Conservation (phyloP, 805 yeast species). For the Schizosaccharomyces pombe region DNA sequence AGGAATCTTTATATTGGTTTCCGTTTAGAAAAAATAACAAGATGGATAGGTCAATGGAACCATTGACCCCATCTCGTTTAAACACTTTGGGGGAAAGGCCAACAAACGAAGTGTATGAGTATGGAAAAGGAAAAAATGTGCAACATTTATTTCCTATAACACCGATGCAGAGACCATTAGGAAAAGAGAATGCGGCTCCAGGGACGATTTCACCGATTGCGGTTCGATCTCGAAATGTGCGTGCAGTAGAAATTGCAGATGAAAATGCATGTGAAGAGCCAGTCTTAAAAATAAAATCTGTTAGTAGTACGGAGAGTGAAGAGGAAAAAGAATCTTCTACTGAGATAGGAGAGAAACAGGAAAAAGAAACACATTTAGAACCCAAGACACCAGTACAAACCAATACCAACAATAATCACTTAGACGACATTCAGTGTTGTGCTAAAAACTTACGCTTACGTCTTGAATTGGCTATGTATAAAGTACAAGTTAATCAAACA, state of each 20-base stretch:
- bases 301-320: too few relatives aligned
- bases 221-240: not conserved
- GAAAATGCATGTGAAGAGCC: too few relatives aligned
- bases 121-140: not conserved
- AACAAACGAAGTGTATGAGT: not conserved
- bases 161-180: not conserved
- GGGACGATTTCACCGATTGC: not conserved
- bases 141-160: not conserved
- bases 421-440: not conserved
- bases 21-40: too few relatives aligned
- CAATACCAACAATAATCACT: not conserved
- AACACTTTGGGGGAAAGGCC: not conserved
- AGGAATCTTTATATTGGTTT: too few relatives aligned
- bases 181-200: not conserved
- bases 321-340: too few relatives aligned
- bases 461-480: conserved; percentile 16
- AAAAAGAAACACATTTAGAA: too few relatives aligned
- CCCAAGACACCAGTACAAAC: too few relatives aligned
- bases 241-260: too few relatives aligned
- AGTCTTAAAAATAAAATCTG: too few relatives aligned
- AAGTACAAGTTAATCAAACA: conserved; percentile 16
- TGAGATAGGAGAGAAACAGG: too few relatives aligned
- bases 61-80: too few relatives aligned
- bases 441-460: conserved; percentile 12
- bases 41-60: too few relatives aligned